Evolutionary conservation across 106 monocot genomes (phyloP), one percentile per base, ranked within the genome.

Genomic region (Phalaenopsis equestris): DNA sequence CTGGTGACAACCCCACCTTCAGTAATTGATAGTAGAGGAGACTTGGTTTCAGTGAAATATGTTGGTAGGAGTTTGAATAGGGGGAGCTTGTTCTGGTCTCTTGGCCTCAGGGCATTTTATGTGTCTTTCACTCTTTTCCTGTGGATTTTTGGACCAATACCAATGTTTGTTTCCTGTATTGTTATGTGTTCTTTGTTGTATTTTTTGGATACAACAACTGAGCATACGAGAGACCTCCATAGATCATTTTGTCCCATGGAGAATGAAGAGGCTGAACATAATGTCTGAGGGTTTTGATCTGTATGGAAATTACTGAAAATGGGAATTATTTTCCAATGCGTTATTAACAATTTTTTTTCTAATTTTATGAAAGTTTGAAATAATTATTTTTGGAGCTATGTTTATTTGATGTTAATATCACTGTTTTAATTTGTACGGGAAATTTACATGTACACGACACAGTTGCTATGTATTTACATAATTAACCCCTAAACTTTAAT

Each of bases 61-160:
- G 93, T 96, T 1, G 41, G 79, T 18, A 24, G 47, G 55, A 73
- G 85, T 1, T 6, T 96, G 65, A 90, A 90, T 88, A 45, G 85
- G 19, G 96, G 88, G 8, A 80, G 89, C 77, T 89, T 85, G 42
- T 96, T 96, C 85, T 96, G 96, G 96, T 93, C 96, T 0, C 75
- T 90, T 2, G 96, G 96, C 3, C 83, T 93, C 4, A 75, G 87
- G 8, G 87, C 93, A 1, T 93, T 89, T 78, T 96, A 96, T 82
- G 84, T 96, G 78, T 90, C 91, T 8, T 83, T 93, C 72, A 93
- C 93, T 1, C 61, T 96, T n/a, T 91, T 93, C 41, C 43, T 93
- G 15, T 96, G 93, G 96, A 37, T 96, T 24, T 91, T 96, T 77
- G 91, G 95, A 0, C 91, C 93, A 3, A 76, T 96, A 0, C 93